Percentiles rank a stretch among this genome's conserved stretches.
These are phyloP conservation scores for Ganoderma sinense DNA, from an alignment of 1,284 basidiomycete genomes.

Conservation along the genomic window DNA sequence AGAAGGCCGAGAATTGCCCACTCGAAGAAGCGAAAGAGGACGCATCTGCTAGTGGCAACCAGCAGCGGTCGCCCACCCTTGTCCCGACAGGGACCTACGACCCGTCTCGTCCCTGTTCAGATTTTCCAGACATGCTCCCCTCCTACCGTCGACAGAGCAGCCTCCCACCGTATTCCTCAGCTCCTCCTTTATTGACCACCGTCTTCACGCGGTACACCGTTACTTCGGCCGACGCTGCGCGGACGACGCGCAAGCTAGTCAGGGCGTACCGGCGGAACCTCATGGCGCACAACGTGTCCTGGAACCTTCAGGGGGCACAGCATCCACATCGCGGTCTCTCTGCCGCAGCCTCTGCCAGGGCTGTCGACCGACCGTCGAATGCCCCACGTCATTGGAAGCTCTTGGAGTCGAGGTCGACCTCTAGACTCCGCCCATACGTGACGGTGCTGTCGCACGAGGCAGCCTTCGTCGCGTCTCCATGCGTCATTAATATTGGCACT, in stretches of 20 bases:
- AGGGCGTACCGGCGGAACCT: background rate
- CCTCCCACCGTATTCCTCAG: background rate
- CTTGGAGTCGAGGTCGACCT: background rate
- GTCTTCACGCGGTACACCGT: background rate
- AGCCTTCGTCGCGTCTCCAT: background rate
- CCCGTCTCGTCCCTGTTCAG: background rate
- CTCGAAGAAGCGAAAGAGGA: background rate
- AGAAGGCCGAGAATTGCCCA: background rate
- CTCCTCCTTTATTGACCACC: background rate
- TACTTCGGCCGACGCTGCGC: background rate
- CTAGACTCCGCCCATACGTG: background rate
- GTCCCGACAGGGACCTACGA: background rate
- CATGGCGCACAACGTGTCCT: background rate
- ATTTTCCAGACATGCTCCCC: background rate
- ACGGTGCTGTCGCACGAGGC: background rate
- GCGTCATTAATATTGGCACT: background rate
- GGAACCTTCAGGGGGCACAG: background rate
- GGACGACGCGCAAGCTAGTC: background rate
- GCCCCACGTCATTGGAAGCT: background rate
- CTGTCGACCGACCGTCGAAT: background rate
- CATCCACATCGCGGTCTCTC: background rate
- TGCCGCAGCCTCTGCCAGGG: background rate
- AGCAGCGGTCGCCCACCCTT: background rate
- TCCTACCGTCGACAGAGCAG: background rate
- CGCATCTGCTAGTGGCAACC: background rate